phyloP scores from a whole-genome alignment of 495 filamentous ascomycete species.

The Lepraria neglecta region DNA sequence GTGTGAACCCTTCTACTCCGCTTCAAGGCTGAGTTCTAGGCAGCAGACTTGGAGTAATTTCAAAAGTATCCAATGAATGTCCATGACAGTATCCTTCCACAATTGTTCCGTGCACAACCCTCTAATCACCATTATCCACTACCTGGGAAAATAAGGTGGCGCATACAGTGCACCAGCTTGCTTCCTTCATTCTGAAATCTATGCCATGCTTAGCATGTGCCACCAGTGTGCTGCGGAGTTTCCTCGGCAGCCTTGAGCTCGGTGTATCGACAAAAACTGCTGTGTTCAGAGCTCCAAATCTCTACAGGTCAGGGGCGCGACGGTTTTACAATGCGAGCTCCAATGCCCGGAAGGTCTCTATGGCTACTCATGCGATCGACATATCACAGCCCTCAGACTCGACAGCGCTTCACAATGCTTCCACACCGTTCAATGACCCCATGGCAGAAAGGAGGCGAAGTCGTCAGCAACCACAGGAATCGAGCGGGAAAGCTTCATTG shows the following conservation, averaged over 20 bases:
- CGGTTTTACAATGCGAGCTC: background rate
- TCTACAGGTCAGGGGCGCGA: background rate
- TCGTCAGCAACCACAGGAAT: too few relatives aligned
- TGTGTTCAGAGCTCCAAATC: background rate
- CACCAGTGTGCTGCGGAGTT: constrained; percentile 16
- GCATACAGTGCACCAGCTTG: too few relatives aligned
- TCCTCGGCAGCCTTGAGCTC: background rate
- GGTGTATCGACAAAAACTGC: background rate
- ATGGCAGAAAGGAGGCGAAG: background rate
- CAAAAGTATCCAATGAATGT: too few relatives aligned
- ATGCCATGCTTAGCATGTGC: constrained; percentile 16
- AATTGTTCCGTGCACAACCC: too few relatives aligned
- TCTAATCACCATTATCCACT: too few relatives aligned
- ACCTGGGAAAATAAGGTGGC: too few relatives aligned
- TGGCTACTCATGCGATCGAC: background rate
- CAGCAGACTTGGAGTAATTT: too few relatives aligned
- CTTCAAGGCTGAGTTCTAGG: too few relatives aligned
- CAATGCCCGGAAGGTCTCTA: background rate
- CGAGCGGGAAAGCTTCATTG: too few relatives aligned
- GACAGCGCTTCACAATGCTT: background rate
- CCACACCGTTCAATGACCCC: background rate
- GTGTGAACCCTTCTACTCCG: too few relatives aligned
- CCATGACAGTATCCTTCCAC: too few relatives aligned
- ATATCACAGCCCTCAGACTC: background rate
- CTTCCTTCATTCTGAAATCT: background rate